Percentiles rank a stretch among this genome's conserved stretches.
These are phyloP conservation scores for Marasmius oreades DNA, from an alignment of 1,284 basidiomycete genomes.

Conservation along the genomic window DNA sequence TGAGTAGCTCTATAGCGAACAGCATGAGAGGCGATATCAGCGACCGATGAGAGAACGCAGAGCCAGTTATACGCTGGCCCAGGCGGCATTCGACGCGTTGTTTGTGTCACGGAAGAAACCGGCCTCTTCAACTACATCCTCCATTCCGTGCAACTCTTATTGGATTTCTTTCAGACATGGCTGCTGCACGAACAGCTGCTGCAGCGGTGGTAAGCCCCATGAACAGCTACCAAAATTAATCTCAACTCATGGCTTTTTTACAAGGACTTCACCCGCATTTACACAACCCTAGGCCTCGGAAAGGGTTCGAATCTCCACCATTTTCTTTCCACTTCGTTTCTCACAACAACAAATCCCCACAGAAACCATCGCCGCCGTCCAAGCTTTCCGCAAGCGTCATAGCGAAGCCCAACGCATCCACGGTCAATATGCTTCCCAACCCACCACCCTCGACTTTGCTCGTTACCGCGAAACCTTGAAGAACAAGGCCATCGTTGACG, in stretches of 20 bases:
- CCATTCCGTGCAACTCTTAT: background rate
- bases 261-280: slow-evolving; percentile 92
- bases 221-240: slow-evolving; percentile 10
- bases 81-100: slow-evolving; percentile 27
- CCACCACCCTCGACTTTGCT: slow-evolving; percentile 82
- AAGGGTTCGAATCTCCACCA: slow-evolving; percentile 59
- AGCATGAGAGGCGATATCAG: slow-evolving; percentile 59
- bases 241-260: slow-evolving; percentile 6
- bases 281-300: slow-evolving; percentile 86
- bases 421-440: slow-evolving; percentile 66
- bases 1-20: slow-evolving; percentile 55
- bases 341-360: too few species aligned
- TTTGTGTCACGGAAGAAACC: background rate
- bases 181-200: slow-evolving; percentile 76
- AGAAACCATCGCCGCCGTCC: slow-evolving; percentile 89
- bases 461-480: slow-evolving; percentile 91
- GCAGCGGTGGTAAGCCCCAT: slow-evolving; percentile 66
- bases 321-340: too few species aligned
- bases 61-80: slow-evolving; percentile 68
- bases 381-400: slow-evolving; percentile 96
- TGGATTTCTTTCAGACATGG: slow-evolving; percentile 46
- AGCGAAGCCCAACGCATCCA: slow-evolving; percentile 82
- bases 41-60: slow-evolving; percentile 56
- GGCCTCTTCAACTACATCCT: background rate
- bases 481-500: slow-evolving; percentile 90